Conservation (phyloP, 345 rosid genomes). For the Hypericum perforatum region DNA sequence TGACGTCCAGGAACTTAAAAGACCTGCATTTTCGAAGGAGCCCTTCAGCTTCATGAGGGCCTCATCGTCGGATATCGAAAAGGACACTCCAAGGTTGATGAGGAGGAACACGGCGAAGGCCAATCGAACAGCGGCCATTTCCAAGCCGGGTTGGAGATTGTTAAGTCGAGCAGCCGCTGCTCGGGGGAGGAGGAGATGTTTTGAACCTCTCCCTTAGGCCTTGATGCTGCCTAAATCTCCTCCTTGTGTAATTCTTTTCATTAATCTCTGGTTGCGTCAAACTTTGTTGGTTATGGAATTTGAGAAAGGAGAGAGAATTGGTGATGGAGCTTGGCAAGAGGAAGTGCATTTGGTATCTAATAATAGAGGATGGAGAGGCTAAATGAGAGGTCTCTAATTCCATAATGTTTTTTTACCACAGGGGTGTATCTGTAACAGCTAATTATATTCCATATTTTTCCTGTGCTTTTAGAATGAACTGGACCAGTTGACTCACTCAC, state of each 20-base stretch:
- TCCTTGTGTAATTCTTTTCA: too few relatives aligned
- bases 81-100: constrained; percentile 4
- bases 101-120: constrained; percentile 9
- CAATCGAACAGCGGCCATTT: constrained; percentile 46
- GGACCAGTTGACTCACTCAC: too few relatives aligned
- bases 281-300: too few relatives aligned
- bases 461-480: not conserved
- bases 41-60: constrained; percentile 16
- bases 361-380: constrained; percentile 19
- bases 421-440: constrained; percentile 3
- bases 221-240: too few relatives aligned
- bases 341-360: constrained; percentile 18
- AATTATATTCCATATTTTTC: not conserved
- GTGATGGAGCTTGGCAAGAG: constrained; percentile 23
- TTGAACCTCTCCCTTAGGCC: not conserved
- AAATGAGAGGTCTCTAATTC: constrained; percentile 7
- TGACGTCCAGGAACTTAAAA: constrained; percentile 12
- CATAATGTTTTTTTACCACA: constrained; percentile 11
- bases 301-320: constrained; percentile 10
- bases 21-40: constrained; percentile 7
- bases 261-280: too few relatives aligned
- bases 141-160: constrained; percentile 12
- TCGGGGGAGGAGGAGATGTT: constrained; percentile 1
- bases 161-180: too few relatives aligned
- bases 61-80: constrained; percentile 15